Evolutionary conservation across 1,284 basidiomycete genomes (phyloP), one percentile per base, ranked within the genome.

Genomic region (Fomitopsis schrenkii): DNA sequence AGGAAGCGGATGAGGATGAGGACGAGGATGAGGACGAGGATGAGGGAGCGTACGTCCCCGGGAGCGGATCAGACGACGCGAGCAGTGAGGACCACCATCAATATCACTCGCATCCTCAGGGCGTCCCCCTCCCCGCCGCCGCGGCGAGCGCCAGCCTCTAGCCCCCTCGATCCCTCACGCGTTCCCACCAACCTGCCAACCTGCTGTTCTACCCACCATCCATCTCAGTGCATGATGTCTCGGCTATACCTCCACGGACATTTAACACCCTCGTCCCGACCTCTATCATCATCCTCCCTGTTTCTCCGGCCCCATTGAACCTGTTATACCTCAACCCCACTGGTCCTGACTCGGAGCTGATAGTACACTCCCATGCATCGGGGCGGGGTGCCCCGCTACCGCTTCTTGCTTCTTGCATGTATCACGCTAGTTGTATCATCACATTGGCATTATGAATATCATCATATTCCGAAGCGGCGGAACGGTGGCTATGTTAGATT

Each of bases 361-460:
- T 22, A 22, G 22, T 22, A 22, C 22, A 22, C 22, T 22, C 22
- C 22, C 22, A 22, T 22, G 22, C 22, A 22, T 22, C 22, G 22
- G 22, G 22, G 22, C 22, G 22, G 22, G 22, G 17, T 17, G 26
- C 26, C 14, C 19, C 10, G 33, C 50, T 53, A 19, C 48, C 30
- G 30, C 35, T 54, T 54, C 52, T 54, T 54, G 52, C 52, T 54
- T 54, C 52, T 54, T 54, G 52, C 52, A 38, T 54, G 52, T 54
- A 54, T n/a, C 14, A 22, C 3, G n/a, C 5, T 30, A 6, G 19
- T 5, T 40, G 52, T 50, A 50, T 2, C 30, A 22, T 33, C 28
- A 15, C 48, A n/a, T 30, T 28, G 9, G 4, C 35, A 38, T 26
- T 54, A 22, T 22, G n/a, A 10, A 10, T 17, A 17, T 8, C 44